Evolutionary conservation across 2,329 filamentous ascomycete genomes (phyloP), one percentile per base, ranked within the genome.

Genomic region (Xylaria sp.): DNA sequence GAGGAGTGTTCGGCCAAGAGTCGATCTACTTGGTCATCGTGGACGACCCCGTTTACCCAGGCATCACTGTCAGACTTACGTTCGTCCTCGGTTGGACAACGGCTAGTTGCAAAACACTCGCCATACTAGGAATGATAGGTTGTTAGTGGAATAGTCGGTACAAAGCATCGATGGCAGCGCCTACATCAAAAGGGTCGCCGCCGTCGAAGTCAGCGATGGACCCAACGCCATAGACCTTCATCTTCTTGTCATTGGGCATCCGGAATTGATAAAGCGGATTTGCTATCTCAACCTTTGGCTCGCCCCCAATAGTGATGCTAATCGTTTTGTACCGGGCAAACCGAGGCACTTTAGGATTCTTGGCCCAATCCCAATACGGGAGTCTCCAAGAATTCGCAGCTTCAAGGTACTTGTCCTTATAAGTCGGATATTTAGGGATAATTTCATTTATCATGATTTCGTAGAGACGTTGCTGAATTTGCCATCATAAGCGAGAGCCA

Each of bases 301-400:
- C 54, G 8, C 60, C 60, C 35, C 74, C 68, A 27, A 70, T 60
- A 5, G 50, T 71, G n/a, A 71, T 69, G 60, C 71, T 75, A 47
- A 71, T 61, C 37, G 57, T 64, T 29, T 72, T 71, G 27, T 73
- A 73, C 3, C 73, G 66, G 42, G 72, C 74, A 4, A 76, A 65
- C 9, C 72, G 60, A 8, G 68, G 71, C 12, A 78, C 68, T n/a
- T 47, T 74, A 1, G 70, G 57, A 29, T 73, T 74, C 10, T 68
- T 71, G 1, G 73, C 79, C 79, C 79, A 81, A 70, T 81, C 80
- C 70, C 70, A 72, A 29, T 60, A 72, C 47, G 70, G 70, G 25
- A 68, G 63, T 5, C 70, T 60, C 70, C 70, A 72, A 40, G 68
- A 67, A 4, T 48, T 44, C 35, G 70, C 70, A 63, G 69, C 69